phyloP scores from a whole-genome alignment of 768 basidiomycete genomes.

The Rhodotorula paludigena region DNA sequence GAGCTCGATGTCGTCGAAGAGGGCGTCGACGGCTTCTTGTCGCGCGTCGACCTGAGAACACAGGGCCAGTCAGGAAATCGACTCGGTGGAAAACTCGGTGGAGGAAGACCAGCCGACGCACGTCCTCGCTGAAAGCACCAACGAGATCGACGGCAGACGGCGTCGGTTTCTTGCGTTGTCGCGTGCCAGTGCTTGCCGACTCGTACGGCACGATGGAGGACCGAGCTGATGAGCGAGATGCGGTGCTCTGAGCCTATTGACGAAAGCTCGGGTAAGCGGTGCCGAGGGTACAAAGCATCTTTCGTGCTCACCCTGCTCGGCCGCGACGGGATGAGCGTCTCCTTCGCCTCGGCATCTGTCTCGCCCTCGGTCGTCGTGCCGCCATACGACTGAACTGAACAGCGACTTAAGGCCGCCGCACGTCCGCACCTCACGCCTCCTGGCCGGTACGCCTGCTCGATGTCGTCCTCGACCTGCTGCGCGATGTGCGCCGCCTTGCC shows the following conservation, averaged over 20 bases:
- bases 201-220: neutral
- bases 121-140: neutral
- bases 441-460: neutral
- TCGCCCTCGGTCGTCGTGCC: neutral
- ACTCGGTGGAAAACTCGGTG: neutral
- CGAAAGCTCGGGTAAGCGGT: too few species aligned
- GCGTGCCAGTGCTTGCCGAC: neutral
- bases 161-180: neutral
- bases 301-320: neutral
- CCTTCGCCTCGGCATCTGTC: neutral
- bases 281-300: too few species aligned
- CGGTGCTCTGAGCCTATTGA: too few species aligned
- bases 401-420: too few species aligned
- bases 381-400: too few species aligned
- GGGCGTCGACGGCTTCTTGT: slow-evolving; percentile 10
- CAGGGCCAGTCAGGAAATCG: neutral
- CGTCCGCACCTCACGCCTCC: neutral
- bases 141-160: neutral
- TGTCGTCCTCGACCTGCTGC: neutral
- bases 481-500: neutral
- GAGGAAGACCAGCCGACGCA: neutral
- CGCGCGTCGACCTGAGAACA: slow-evolving; percentile 3
- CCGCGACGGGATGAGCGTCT: neutral
- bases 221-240: too few species aligned
- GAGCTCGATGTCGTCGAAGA: neutral